A percentile compares a stretch with the other conserved stretches of the same genome.
phyloP scores from a whole-genome alignment of 306 rosid species.

The Luffa aegyptiaca region DNA sequence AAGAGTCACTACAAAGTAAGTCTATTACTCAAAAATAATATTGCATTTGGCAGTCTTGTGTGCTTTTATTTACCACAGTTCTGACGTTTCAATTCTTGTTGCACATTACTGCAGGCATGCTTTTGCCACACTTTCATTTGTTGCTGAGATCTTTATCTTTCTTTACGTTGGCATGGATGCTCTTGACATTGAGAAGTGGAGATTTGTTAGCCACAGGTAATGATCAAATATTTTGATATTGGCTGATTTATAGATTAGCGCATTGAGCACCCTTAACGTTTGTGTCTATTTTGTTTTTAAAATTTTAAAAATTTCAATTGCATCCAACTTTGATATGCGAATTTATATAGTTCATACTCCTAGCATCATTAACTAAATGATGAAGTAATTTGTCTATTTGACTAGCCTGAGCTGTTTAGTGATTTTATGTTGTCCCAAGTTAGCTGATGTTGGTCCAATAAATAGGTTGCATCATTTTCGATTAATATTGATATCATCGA shows the following conservation, averaged over 20 bases:
- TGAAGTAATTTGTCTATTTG: no score
- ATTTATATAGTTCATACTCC: background rate
- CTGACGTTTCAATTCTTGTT: constrained; percentile 12
- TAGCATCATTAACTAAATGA: no score
- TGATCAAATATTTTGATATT: background rate
- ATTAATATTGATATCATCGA: no score
- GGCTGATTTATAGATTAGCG: background rate
- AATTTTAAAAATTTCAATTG: background rate
- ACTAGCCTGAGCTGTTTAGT: no score
- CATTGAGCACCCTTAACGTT: background rate
- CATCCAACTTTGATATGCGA: background rate
- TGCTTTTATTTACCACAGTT: background rate
- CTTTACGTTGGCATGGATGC: constrained; percentile 99
- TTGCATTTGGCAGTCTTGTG: background rate
- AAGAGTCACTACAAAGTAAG: constrained; percentile 94
- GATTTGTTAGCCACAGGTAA: constrained; percentile 70
- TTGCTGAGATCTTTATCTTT: constrained; percentile 87
- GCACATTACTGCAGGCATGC: constrained; percentile 56
- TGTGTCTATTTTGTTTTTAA: no score
- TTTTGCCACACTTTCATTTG: constrained; percentile 83
- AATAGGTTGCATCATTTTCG: background rate
- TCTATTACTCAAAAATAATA: background rate
- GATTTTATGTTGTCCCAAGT: background rate
- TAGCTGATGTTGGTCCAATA: background rate
- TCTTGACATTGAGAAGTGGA: constrained; percentile 93